Conservation (phyloP, 1,139 yeast species). For the Lodderomyces theae region DNA sequence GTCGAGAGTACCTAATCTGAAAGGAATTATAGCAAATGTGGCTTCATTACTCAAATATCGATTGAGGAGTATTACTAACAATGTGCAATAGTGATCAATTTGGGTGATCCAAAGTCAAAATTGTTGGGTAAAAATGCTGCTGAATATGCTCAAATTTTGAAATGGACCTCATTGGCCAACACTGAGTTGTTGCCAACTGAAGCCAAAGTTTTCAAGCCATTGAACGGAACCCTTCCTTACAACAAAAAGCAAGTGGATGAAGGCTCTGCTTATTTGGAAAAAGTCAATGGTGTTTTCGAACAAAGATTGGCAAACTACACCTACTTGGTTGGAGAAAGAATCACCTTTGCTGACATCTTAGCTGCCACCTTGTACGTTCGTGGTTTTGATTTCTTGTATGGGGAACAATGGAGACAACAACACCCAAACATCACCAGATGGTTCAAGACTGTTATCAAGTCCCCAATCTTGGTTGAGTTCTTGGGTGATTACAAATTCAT, state of each 20-base stretch:
- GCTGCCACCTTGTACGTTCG: slow-evolving; percentile 59
- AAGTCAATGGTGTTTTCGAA: slow-evolving; percentile 51
- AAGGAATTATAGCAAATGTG: no score
- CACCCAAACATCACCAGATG: slow-evolving; percentile 83
- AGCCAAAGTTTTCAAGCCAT: slow-evolving; percentile 31
- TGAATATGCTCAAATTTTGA: slow-evolving; percentile 70
- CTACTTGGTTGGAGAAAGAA: slow-evolving; percentile 88
- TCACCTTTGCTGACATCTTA: slow-evolving; percentile 81
- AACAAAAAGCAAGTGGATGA: slow-evolving; percentile 78
- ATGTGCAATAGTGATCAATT: slow-evolving; percentile 25
- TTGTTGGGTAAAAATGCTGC: slow-evolving; percentile 64
- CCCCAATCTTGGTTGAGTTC: slow-evolving; percentile 49
- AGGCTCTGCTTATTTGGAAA: slow-evolving; percentile 38
- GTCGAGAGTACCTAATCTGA: slow-evolving; percentile 67
- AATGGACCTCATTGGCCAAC: slow-evolving; percentile 81
- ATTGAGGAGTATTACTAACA: slow-evolving; percentile 1
- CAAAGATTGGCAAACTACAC: slow-evolving; percentile 71
- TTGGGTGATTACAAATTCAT: slow-evolving; percentile 51
- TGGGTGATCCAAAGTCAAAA: slow-evolving; percentile 28
- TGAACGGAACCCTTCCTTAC: slow-evolving; percentile 49
- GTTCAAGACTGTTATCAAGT: slow-evolving; percentile 69
- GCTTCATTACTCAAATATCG: neutral
- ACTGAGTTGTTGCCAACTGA: slow-evolving; percentile 57
- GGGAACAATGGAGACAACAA: slow-evolving; percentile 69
- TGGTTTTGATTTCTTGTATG: slow-evolving; percentile 69